Base-by-base conservation (phyloP, 164 flowering plant species). In the Aristolochia contorta region DNA sequence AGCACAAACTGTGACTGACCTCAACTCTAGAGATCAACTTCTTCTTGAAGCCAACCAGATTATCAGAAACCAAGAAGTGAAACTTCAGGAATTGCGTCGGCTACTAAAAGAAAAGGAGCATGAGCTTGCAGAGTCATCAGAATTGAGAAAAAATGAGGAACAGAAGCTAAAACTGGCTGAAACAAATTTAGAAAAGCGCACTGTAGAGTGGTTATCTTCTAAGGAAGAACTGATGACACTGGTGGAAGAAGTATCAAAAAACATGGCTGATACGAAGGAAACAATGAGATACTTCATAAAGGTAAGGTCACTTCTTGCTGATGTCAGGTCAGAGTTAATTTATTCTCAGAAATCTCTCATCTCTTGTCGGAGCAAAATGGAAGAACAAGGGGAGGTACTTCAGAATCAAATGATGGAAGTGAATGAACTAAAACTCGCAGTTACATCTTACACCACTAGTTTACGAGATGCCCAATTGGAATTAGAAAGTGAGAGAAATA, bases 251-350 rank as follows among this genome's bases (percentile, higher is more conserved):
- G 75, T 78, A 47, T 74, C 80, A 9, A 80, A 69, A 51, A 72
- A 76, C 54, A 32, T 65, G 57, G 59, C 60, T 18, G 79, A 77
- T 65, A 68, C 77, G 58, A 74, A 74, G 71, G 72, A 73, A 63
- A 71, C 84, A 22, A 15, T 79, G 58, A 71, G 77, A 54, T 89
- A 80, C 47, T 84, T 89, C 55, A 70, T 64, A 58, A 80, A 83
- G 64, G 87, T 87, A 67, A 84, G 72, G 68, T 78, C 61, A 61
- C 87, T 92, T 71, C 87, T 92, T 59, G 61, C 67, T 58, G 84
- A 79, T 69, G 87, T 89, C 70, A 85, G 84, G 74, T 75, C 83
- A 56, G 93, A 85, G 72, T 70, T 92, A 67, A 77, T 85, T 66
- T 75, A 79, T 60, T 79, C 88, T 27, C 91, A 87, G 68, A 78